A percentile compares a stretch with the other conserved stretches of the same genome.
These are phyloP conservation scores for Myxozyma monticola DNA, from an alignment of 805 yeast genomes.

Conservation along the genomic window DNA sequence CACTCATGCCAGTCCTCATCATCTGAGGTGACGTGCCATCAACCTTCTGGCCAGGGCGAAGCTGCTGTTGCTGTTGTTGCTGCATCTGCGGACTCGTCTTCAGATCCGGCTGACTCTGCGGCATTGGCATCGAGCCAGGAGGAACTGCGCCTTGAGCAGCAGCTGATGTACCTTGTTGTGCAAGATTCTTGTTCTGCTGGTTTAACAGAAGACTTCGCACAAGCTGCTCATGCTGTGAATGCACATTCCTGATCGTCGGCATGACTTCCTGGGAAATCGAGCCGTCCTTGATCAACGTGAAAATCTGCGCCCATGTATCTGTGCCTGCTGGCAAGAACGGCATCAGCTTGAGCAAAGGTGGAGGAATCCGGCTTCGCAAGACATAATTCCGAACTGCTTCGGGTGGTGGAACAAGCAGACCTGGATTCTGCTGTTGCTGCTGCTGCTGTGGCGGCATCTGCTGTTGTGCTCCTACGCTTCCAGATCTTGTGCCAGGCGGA, in stretches of 20 bases:
- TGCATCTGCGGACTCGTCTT: constrained; percentile 4
- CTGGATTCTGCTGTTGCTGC: constrained; percentile 18
- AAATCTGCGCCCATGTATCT: constrained; percentile 78
- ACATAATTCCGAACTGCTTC: constrained; percentile 38
- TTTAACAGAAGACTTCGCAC: constrained; percentile 16
- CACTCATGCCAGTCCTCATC: constrained; percentile 10
- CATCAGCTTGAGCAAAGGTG: constrained; percentile 59
- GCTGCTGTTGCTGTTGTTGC: constrained; percentile 19
- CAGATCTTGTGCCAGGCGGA: too few species aligned
- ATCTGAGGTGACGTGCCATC: constrained; percentile 10
- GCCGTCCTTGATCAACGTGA: constrained; percentile 60
- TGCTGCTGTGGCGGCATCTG: constrained; percentile 25
- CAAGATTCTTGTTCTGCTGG: constrained; percentile 10
- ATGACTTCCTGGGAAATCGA: constrained; percentile 59
- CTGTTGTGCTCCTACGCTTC: neutral
- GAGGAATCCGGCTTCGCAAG: constrained; percentile 71
- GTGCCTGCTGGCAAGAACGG: constrained; percentile 78
- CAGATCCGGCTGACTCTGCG: neutral
- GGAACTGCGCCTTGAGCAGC: too few species aligned
- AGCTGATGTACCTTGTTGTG: too few species aligned
- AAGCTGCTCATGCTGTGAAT: constrained; percentile 44
- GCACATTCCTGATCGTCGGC: constrained; percentile 63
- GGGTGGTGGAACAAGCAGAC: neutral
- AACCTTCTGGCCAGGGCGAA: constrained; percentile 5
- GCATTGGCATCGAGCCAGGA: constrained; percentile 1